Conservation (phyloP, 306 rosid species). For the Nissolia schottii region DNA sequence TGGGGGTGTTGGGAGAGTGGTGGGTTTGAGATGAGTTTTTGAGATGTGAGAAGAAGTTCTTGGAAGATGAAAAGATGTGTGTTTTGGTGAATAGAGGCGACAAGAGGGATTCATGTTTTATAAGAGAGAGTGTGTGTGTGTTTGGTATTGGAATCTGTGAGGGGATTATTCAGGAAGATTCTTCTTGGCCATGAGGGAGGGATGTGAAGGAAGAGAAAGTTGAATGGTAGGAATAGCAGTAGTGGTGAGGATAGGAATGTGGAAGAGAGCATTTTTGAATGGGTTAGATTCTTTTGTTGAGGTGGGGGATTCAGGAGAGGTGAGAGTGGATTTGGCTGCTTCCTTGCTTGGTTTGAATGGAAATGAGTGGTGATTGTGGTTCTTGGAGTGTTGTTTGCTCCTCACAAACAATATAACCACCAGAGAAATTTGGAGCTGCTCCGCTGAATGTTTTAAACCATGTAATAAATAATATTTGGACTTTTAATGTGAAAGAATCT, state of each 20-base stretch:
- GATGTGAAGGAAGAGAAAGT: constrained; percentile 25
- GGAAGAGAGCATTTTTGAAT: constrained; percentile 33
- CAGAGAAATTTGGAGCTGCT: too few relatives aligned
- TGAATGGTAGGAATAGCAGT: neutral
- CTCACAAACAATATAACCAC: constrained; percentile 8
- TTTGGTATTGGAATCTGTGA: neutral
- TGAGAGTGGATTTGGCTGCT: constrained; percentile 43
- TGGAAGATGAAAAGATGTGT: constrained; percentile 26
- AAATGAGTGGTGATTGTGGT: constrained; percentile 55
- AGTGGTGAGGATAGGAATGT: constrained; percentile 17
- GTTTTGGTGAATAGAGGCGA: constrained; percentile 54
- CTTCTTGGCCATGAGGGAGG: constrained; percentile 45
- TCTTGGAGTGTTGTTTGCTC: neutral
- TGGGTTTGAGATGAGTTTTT: constrained; percentile 26
- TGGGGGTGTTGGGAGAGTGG: neutral
- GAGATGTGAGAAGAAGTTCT: constrained; percentile 26
- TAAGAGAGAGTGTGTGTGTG: neutral
- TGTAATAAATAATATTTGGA: too few relatives aligned
- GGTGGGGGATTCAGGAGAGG: constrained; percentile 7
- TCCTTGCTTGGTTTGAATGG: constrained; percentile 22
- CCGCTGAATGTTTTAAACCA: too few relatives aligned
- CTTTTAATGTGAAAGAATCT: too few relatives aligned
- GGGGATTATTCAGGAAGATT: constrained; percentile 53
- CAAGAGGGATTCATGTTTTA: constrained; percentile 56
- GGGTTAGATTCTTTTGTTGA: neutral